Evolutionary conservation across 129 eudicot genomes (phyloP).

Genomic region (Heracleum sosnowskyi): DNA sequence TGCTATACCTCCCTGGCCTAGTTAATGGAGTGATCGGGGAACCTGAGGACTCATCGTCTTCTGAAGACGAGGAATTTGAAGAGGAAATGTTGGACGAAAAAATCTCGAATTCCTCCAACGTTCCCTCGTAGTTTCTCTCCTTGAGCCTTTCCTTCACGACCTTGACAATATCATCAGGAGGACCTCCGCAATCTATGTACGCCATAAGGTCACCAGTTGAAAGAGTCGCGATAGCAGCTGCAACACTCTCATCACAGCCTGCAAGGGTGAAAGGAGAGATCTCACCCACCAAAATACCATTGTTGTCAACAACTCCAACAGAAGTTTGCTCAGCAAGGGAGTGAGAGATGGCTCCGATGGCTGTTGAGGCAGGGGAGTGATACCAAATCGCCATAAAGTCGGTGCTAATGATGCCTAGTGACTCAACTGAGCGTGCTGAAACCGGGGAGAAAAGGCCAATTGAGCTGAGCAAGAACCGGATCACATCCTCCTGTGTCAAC

Average conservation of each 20-base stretch:
- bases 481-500: constrained; percentile 75
- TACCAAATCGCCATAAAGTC: constrained; percentile 40
- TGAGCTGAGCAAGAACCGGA: constrained; percentile 61
- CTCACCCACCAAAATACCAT: constrained; percentile 56
- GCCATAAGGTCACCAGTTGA: constrained; percentile 79
- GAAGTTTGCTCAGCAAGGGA: constrained; percentile 53
- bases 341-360: constrained; percentile 27
- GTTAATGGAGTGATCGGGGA: constrained; percentile 15
- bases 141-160: constrained; percentile 49
- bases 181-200: constrained; percentile 76
- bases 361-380: constrained; percentile 47
- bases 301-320: constrained; percentile 60
- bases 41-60: constrained; percentile 37
- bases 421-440: constrained; percentile 41
- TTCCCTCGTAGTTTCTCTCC: constrained; percentile 45
- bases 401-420: constrained; percentile 44
- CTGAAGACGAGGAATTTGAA: constrained; percentile 17
- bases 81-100: constrained; percentile 16
- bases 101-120: constrained; percentile 45
- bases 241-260: constrained; percentile 50
- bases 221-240: constrained; percentile 66
- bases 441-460: constrained; percentile 61
- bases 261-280: constrained; percentile 69
- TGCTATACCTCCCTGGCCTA: constrained; percentile 30
- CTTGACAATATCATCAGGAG: constrained; percentile 54